A percentile compares a stretch with the other conserved stretches of the same genome.
Evolutionary conservation across 768 basidiomycete genomes (phyloP).

Genomic region (Zangia roseola): DNA sequence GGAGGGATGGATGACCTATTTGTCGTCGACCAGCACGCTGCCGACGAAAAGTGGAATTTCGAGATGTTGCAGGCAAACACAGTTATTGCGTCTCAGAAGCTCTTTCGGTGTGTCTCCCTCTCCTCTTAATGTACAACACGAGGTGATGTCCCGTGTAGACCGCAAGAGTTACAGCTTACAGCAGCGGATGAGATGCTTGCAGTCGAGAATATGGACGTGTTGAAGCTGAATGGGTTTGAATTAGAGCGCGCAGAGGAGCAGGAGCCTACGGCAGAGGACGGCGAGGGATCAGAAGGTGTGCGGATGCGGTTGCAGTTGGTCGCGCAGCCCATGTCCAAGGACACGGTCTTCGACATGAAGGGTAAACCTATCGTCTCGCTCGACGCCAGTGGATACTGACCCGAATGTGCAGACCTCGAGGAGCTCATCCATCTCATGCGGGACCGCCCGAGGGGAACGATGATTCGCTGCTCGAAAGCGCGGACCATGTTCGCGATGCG

Average conservation of each 20-base stretch:
- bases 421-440: constrained; percentile 87
- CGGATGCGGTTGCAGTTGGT: constrained; percentile 54
- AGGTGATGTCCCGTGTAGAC: constrained; percentile 41
- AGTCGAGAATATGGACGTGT: constrained; percentile 79
- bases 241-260: constrained; percentile 53
- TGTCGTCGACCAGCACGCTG: constrained; percentile 95
- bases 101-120: constrained; percentile 62
- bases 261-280: not conserved
- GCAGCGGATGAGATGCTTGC: constrained; percentile 89
- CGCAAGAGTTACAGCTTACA: constrained; percentile 75
- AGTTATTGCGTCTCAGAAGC: constrained; percentile 78
- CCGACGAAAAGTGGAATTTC: constrained; percentile 99
- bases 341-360: constrained; percentile 84
- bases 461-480: constrained; percentile 92
- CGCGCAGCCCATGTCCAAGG: constrained; percentile 90
- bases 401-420: constrained; percentile 67
- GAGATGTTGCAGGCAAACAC: constrained; percentile 92
- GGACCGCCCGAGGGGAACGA: constrained; percentile 72
- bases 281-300: not conserved
- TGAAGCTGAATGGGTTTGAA: constrained; percentile 89
- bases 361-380: constrained; percentile 43
- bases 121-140: not conserved
- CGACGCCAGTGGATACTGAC: not conserved
- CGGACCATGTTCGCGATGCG: constrained; percentile 95
- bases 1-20: constrained; percentile 79